Base-by-base conservation (phyloP, 1,284 basidiomycete genomes). In the Agroathelia rolfsii region DNA sequence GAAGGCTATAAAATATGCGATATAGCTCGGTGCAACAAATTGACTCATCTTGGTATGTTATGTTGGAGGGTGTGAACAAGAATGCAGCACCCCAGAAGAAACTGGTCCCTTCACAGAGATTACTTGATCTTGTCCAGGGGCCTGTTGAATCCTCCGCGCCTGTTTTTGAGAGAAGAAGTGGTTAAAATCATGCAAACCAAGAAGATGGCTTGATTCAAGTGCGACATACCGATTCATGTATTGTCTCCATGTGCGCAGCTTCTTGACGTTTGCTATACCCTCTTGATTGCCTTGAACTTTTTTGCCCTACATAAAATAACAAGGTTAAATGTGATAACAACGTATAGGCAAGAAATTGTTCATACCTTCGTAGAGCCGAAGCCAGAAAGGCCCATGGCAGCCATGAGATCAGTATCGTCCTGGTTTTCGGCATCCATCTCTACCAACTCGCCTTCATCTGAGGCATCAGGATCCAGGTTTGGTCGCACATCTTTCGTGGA, bases 161-260 rank as follows among this genome's bases (percentile, higher is more conserved):
- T 81, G n/a, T n/a, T n/a, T n/a, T n/a, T n/a, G n/a, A n/a, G n/a
- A n/a, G n/a, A n/a, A n/a, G n/a, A n/a, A n/a, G n/a, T n/a, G n/a
- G n/a, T n/a, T n/a, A n/a, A n/a, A n/a, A n/a, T n/a, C n/a, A n/a
- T n/a, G n/a, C n/a, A n/a, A n/a, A 24, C 10, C 23, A 24, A 12
- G 20, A 13, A 5, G 6, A 20, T 6, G 7, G n/a, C 18, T n/a
- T n/a, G n/a, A n/a, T n/a, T n/a, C 16, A 29, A n/a, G n/a, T 27
- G 38, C 24, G 23, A 46, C 66, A 28, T 42, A 82, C 81, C 83
- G 69, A 51, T 93, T 93, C 88, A 93, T 93, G 54, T 93, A 93
- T 58, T 96, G 93, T 43, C 93, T 67, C 92, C 93, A 96, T 17
- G 89, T 94, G 35, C 93, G 69, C 42, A 79, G 73, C 60, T 92